Evolutionary conservation across 768 basidiomycete species (phyloP), one percentile per base, ranked within the genome.

Genomic region (Lyophyllum atratum): DNA sequence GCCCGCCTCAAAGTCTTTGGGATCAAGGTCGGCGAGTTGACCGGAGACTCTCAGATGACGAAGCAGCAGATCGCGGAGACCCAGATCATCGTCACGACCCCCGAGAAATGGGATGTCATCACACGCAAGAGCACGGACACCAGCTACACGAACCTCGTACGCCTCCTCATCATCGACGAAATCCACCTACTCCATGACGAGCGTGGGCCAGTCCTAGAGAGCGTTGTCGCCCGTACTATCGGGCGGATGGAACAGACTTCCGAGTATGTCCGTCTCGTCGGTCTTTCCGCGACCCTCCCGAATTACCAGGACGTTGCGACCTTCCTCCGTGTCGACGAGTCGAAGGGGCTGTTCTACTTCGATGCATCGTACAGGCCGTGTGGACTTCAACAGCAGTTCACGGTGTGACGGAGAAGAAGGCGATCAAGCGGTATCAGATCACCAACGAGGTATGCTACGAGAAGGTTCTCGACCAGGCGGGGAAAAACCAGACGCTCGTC

Each of bases 381-480:
- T 67, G 92, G 89, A 2, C 86, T 99, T 19, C 93, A 95, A 67
- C 95, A 98, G 66, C 93, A 97, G 67, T 98, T 98, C 74, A 86
- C 58, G 97, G 97, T 40, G 86, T 99, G 56, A 98, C 96, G 0
- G 97, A 98, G 79, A 98, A 98, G 82, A 98, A 97, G 72, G 97
- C 97, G 0, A 98, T 98, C 81, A 98, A 96, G 72, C 87, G 97
- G 6, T 94, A 95, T 68, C 96, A 98, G 70, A 87, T 98, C 59
- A 96, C 93, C 83, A 99, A 99, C 72, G 95, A 98, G 69, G 95
- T 98, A 21, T 96, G 95, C 74, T 99, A 99, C 77, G 96, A 98
- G 72, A 99, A 98, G 76, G 90, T 98, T 2, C 84, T 98, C 22
- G 95, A 98, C 62, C 93, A 98, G 65, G 85, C 79, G 0, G 80